Percentiles rank a stretch among this genome's conserved stretches.
Evolutionary conservation across 805 yeast genomes (phyloP).

Genomic region (Sugiyamaella qingdaonensis): DNA sequence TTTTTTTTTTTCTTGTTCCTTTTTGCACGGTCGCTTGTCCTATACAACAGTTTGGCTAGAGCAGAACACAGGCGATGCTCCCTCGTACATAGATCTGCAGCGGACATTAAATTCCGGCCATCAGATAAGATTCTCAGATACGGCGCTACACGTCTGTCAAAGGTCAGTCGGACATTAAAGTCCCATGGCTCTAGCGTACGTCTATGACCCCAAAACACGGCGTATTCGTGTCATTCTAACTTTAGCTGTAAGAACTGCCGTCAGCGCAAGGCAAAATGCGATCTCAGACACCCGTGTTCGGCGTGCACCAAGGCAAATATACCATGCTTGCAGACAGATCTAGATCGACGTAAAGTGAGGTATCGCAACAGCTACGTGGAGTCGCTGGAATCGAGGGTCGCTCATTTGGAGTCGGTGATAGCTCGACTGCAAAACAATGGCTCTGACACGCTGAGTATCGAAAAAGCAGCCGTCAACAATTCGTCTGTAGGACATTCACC

Average conservation of each 20-base stretch:
- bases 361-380: not conserved
- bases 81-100: not conserved
- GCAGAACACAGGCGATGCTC: too few species aligned
- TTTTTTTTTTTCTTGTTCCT: too few species aligned
- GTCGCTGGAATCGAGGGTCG: not conserved
- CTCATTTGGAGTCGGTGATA: not conserved
- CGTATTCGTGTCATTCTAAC: not conserved
- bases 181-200: not conserved
- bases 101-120: not conserved
- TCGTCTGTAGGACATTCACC: not conserved
- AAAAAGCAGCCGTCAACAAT: not conserved
- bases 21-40: too few species aligned
- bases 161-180: not conserved
- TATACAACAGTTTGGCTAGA: too few species aligned
- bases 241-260: not conserved
- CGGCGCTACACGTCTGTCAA: not conserved
- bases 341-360: not conserved
- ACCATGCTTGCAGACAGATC: not conserved
- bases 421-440: not conserved
- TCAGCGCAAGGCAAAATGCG: conserved; percentile 1
- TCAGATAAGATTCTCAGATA: not conserved
- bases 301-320: not conserved
- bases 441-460: not conserved
- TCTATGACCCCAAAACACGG: not conserved
- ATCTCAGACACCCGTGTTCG: not conserved